These are phyloP conservation scores for Scopulariopsis brevicaulis DNA, from an alignment of 2,329 filamentous ascomycete genomes.

Conservation along the genomic window DNA sequence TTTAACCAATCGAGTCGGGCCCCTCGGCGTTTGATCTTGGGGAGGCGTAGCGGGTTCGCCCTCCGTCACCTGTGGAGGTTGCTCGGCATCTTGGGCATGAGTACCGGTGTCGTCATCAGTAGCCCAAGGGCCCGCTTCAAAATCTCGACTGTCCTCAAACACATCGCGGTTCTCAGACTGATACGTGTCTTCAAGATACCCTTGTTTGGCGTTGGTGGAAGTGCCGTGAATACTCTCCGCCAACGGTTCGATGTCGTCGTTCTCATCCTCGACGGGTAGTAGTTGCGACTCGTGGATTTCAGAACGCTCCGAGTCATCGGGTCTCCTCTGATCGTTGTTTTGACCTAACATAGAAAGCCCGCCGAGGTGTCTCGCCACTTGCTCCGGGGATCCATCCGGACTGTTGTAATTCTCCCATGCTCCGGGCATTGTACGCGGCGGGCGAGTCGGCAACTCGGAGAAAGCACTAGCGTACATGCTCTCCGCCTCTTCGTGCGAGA, in stretches of 20 bases:
- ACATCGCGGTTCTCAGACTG: neutral
- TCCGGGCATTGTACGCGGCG: slow-evolving; percentile 32
- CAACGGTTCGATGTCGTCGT: neutral
- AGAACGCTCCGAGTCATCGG: neutral
- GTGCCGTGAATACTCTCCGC: neutral
- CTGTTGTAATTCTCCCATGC: slow-evolving; percentile 29
- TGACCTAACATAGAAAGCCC: too few relatives aligned
- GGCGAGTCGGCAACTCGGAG: slow-evolving; percentile 20
- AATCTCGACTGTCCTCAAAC: neutral
- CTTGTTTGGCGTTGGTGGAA: neutral
- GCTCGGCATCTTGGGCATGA: neutral
- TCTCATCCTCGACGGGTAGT: neutral
- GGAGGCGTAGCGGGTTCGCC: neutral
- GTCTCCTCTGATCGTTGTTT: neutral
- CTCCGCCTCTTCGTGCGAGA: slow-evolving; percentile 69
- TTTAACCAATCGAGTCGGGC: slow-evolving; percentile 42
- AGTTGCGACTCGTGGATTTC: neutral
- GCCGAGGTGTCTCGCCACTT: neutral
- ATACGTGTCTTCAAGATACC: neutral
- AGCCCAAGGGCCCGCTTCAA: neutral
- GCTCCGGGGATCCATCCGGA: neutral
- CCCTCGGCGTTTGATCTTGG: slow-evolving; percentile 23
- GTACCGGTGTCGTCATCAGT: neutral
- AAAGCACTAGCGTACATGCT: slow-evolving; percentile 80
- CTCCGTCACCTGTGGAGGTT: neutral